A percentile compares a stretch with the other conserved stretches of the same genome.
phyloP scores from a whole-genome alignment of 2,329 filamentous ascomycete genomes.

The Saccharata proteae region DNA sequence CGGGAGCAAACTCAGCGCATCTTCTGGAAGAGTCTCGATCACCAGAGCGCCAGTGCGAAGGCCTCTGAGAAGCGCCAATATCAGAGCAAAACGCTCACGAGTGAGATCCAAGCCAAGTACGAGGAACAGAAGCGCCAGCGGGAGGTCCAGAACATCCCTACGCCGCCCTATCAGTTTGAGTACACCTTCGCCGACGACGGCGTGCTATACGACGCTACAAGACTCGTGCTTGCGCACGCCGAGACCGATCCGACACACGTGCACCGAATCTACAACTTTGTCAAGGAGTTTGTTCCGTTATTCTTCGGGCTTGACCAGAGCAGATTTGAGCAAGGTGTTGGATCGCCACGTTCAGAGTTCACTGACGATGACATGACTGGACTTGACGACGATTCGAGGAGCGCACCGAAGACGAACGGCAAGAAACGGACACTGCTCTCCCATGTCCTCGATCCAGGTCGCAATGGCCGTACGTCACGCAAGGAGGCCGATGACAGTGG shows the following conservation, averaged over 20 bases:
- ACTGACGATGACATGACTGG: conserved; percentile 52
- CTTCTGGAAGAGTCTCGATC: conserved; percentile 92
- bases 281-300: conserved; percentile 37
- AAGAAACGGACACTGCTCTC: conserved; percentile 66
- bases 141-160: conserved; percentile 44
- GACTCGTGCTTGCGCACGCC: conserved; percentile 32
- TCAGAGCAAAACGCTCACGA: conserved; percentile 77
- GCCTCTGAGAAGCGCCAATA: conserved; percentile 83
- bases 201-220: conserved; percentile 39
- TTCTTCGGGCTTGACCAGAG: conserved; percentile 37
- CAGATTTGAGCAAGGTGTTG: conserved; percentile 56
- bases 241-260: conserved; percentile 32
- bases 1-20: conserved; percentile 88
- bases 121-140: conserved; percentile 75
- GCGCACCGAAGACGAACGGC: conserved; percentile 50
- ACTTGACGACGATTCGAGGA: conserved; percentile 58
- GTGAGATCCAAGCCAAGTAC: conserved; percentile 82
- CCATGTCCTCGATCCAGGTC: conserved; percentile 68
- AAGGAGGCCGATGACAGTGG: conserved; percentile 68
- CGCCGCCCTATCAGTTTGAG: conserved; percentile 59
- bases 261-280: conserved; percentile 32
- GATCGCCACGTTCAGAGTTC: conserved; percentile 45
- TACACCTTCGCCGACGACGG: conserved; percentile 53
- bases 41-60: conserved; percentile 87
- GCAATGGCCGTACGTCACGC: conserved; percentile 57